Conservation (phyloP, 2,329 filamentous ascomycete genomes). For the Hymenoscyphus salicellus region DNA sequence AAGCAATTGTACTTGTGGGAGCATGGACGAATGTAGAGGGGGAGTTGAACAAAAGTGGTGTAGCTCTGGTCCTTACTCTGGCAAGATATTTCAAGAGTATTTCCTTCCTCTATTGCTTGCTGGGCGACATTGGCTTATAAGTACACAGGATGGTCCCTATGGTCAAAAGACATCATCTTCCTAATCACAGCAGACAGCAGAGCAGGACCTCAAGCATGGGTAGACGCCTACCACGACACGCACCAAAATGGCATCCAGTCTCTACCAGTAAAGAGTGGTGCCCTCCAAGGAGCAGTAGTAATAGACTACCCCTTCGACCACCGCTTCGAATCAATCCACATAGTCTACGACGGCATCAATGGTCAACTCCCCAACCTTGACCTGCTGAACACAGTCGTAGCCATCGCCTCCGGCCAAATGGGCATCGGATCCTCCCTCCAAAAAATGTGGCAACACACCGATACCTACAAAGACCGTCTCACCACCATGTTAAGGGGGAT, state of each 20-base stretch:
- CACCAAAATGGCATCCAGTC: constrained; percentile 71
- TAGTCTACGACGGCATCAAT: constrained; percentile 93
- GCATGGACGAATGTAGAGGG: constrained; percentile 81
- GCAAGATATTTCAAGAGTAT: constrained; percentile 88
- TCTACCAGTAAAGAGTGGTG: constrained; percentile 85
- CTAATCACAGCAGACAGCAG: constrained; percentile 85
- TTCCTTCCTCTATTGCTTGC: constrained; percentile 20
- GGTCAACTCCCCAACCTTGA: constrained; percentile 94
- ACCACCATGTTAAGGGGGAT: constrained; percentile 89
- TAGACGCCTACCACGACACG: constrained; percentile 93
- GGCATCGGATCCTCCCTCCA: constrained; percentile 81
- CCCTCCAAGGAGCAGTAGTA: constrained; percentile 88
- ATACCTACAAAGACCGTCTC: constrained; percentile 77
- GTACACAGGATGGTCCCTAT: constrained; percentile 79
- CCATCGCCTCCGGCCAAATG: constrained; percentile 88
- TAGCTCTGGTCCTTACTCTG: constrained; percentile 80
- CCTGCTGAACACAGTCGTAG: constrained; percentile 88
- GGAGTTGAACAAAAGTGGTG: constrained; percentile 78
- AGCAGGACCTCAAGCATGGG: constrained; percentile 91
- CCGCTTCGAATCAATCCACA: constrained; percentile 81
- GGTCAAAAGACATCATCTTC: constrained; percentile 98
- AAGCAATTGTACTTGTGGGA: constrained; percentile 89
- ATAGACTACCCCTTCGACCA: constrained; percentile 86
- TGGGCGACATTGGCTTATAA: constrained; percentile 12
- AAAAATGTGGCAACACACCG: constrained; percentile 74